These are phyloP conservation scores for Nannochloris sp. DNA, from an alignment of 139 green algal species.

Conservation along the genomic window DNA sequence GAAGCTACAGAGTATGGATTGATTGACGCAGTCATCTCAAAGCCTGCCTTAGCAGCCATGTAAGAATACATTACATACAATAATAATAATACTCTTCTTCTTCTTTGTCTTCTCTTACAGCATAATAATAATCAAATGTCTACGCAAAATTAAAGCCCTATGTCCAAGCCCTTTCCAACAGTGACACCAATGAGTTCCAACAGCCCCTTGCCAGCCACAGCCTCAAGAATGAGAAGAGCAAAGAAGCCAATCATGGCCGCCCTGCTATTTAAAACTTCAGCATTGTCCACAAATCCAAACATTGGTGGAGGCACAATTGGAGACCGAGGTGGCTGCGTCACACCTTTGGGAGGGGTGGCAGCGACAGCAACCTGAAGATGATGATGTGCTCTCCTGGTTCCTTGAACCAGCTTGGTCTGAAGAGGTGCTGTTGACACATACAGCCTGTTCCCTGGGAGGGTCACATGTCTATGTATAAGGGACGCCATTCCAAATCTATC, in stretches of 20 bases:
- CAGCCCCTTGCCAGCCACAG: conserved; percentile 50
- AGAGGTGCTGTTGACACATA: not conserved
- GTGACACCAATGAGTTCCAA: conserved; percentile 60
- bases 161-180: conserved; percentile 54
- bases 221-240: conserved; percentile 63
- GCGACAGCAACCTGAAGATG: not conserved
- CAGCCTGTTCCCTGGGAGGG: not conserved
- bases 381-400: not conserved
- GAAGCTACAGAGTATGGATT: conserved; percentile 98
- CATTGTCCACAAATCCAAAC: conserved; percentile 70
- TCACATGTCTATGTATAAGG: not conserved
- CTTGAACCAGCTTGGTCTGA: not conserved
- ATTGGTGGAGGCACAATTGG: conserved; percentile 30
- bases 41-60: conserved; percentile 14
- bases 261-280: conserved; percentile 70
- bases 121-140: not conserved
- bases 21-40: conserved; percentile 77
- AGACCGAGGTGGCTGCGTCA: conserved; percentile 39
- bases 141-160: conserved; percentile 54
- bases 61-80: not conserved
- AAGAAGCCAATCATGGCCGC: conserved; percentile 85
- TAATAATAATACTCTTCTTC: not conserved
- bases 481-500: too few species aligned
- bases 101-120: not conserved
- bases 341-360: conserved; percentile 28